Conservation (phyloP, 345 rosid genomes). For the Hypericum perforatum region DNA sequence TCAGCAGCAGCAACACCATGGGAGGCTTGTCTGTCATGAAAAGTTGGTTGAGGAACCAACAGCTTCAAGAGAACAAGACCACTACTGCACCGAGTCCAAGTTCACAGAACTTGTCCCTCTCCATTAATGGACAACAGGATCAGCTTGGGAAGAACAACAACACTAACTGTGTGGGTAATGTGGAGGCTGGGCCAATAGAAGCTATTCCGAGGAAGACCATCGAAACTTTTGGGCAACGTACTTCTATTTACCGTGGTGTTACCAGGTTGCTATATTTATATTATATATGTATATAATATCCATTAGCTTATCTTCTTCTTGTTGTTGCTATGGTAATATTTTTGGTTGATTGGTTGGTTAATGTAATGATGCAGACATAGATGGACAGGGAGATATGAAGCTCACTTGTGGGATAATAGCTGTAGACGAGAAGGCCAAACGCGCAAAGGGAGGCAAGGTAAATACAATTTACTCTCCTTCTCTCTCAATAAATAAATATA, state of each 20-base stretch:
- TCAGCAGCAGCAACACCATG: background rate
- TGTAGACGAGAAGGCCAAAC: conserved; percentile 87
- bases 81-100: conserved; percentile 20
- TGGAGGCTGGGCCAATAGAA: conserved; percentile 7
- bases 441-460: conserved; percentile 80
- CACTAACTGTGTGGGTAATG: background rate
- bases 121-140: conserved; percentile 15
- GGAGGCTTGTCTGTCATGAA: conserved; percentile 75
- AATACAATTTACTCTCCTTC: background rate
- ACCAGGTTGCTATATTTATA: conserved; percentile 12
- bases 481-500: too few species aligned
- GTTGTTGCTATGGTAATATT: background rate
- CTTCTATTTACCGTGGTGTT: conserved; percentile 27
- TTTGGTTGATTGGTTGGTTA: conserved; percentile 1
- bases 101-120: conserved; percentile 50
- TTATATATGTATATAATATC: too few species aligned
- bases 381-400: conserved; percentile 85
- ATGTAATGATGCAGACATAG: conserved; percentile 40
- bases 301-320: too few species aligned
- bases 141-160: conserved; percentile 14
- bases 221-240: conserved; percentile 26
- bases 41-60: conserved; percentile 69
- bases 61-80: conserved; percentile 14
- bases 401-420: conserved; percentile 80
- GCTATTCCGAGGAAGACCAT: conserved; percentile 20